Percentiles rank a stretch among this genome's conserved stretches.
Conservation (phyloP, 2,329 filamentous ascomycete species). For the Metarhizium humberi region DNA sequence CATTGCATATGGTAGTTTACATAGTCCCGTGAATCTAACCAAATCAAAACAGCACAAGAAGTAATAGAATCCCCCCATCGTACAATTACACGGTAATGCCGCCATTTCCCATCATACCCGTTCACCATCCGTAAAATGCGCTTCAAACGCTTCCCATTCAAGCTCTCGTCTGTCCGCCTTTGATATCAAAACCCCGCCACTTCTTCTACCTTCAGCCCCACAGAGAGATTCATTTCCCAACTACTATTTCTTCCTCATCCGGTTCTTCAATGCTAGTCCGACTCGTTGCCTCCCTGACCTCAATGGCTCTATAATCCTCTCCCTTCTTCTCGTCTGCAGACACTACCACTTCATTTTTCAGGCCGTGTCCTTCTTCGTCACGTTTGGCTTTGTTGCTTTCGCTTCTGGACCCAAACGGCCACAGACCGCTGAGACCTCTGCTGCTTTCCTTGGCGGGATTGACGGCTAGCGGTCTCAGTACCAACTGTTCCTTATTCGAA, state of each 20-base stretch:
- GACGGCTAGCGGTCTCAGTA: constrained; percentile 45
- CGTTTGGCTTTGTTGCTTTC: constrained; percentile 18
- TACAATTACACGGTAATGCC: not conserved
- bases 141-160: not conserved
- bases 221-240: constrained; percentile 11
- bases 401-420: constrained; percentile 43
- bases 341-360: constrained; percentile 11
- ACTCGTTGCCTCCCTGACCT: constrained; percentile 43
- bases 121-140: not conserved
- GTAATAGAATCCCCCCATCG: not conserved
- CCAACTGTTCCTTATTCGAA: constrained; percentile 29
- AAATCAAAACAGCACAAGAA: not conserved
- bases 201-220: constrained; percentile 5
- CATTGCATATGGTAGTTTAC: constrained; percentile 7
- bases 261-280: constrained; percentile 52
- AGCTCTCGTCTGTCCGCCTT: not conserved
- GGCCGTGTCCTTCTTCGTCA: constrained; percentile 19
- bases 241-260: constrained; percentile 42
- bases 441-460: constrained; percentile 36
- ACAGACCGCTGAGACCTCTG: constrained; percentile 42
- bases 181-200: not conserved
- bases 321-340: constrained; percentile 3
- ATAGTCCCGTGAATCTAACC: not conserved
- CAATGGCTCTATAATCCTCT: constrained; percentile 34
- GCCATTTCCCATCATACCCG: not conserved